Percentiles rank a stretch among this genome's conserved stretches.
phyloP scores from a whole-genome alignment of 441 rosid genomes.

The Hura crepitans region DNA sequence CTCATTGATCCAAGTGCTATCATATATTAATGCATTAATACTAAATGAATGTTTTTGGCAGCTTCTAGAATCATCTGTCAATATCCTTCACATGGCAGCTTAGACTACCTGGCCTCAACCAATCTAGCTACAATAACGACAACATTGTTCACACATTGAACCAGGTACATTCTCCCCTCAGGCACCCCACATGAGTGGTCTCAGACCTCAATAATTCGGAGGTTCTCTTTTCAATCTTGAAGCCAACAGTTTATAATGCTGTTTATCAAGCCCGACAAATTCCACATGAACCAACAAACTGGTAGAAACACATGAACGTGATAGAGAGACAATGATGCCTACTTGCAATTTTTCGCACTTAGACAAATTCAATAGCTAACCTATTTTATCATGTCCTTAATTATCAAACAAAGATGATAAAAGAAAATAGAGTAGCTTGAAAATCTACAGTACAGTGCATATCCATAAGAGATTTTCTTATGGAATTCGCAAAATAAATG shows the following conservation, averaged over 20 bases:
- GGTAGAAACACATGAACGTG: neutral
- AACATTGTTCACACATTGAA: neutral
- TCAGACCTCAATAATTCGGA: neutral
- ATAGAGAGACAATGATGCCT: neutral
- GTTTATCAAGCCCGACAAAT: neutral
- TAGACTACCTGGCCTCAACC: neutral
- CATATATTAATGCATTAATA: neutral
- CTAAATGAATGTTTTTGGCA: neutral
- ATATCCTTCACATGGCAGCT: neutral
- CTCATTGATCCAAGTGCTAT: neutral
- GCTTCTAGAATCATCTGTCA: neutral
- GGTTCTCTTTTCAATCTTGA: neutral
- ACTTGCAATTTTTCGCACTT: neutral
- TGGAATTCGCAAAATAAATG: neutral
- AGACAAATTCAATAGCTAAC: neutral
- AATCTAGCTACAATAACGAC: neutral
- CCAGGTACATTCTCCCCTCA: neutral
- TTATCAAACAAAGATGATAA: conserved; percentile 9
- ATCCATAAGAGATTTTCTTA: neutral
- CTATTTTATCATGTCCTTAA: neutral
- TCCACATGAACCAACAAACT: neutral
- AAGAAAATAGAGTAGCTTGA: neutral
- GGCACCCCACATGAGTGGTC: neutral
- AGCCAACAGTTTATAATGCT: neutral
- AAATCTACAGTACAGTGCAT: conserved; percentile 16